Base-by-base conservation (phyloP, 2,329 filamentous ascomycete genomes). In the Claviceps cyperi region DNA sequence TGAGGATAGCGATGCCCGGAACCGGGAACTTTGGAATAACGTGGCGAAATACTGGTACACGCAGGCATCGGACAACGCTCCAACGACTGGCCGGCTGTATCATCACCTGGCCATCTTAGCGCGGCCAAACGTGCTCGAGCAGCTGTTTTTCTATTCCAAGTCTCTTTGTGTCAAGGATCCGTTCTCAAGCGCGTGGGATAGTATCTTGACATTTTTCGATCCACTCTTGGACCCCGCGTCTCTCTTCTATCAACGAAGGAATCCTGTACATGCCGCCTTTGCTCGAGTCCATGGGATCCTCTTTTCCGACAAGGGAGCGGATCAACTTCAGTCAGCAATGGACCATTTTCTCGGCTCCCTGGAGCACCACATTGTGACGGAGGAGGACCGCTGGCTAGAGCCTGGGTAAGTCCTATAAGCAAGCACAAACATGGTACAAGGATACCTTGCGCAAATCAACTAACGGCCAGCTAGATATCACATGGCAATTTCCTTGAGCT, bases 71-170 rank as follows among this genome's bases (percentile, higher is more conserved):
- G 84, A 94, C 56, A 82, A 81, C 28, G 79, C 80, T 0, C 87
- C 90, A 0, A 76, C 76, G 0, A 81, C 84, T 0, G 91, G 91
- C 0, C 74, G 90, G 0, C 71, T 97, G 0, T 92, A 95, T 52
- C 89, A 97, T 56, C 89, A 96, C 59, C 69, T 96, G 0, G 91
- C 89, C 0, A 90, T 91, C 24, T 64, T 91, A 0, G 83, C 86
- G 0, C 68, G 84, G 0, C 83, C 84, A 0, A 81, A 86, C 52
- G 76, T 76, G 0, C 64, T 88, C 0, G 78, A 83, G 50, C 85
- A 91, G 60, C 64, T 90, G 0, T 88, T 78, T 57, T 86, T 79
- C 52, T 91, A 89, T 55, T 67, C 74, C 0, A 86, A 86, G 53
- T 80, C 81, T 0, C 70, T 91, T 0, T 85, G 80, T 28, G 84